These are phyloP conservation scores for Pyrenochaeta sp. DNA, from an alignment of 2,329 filamentous ascomycete genomes.

Conservation along the genomic window DNA sequence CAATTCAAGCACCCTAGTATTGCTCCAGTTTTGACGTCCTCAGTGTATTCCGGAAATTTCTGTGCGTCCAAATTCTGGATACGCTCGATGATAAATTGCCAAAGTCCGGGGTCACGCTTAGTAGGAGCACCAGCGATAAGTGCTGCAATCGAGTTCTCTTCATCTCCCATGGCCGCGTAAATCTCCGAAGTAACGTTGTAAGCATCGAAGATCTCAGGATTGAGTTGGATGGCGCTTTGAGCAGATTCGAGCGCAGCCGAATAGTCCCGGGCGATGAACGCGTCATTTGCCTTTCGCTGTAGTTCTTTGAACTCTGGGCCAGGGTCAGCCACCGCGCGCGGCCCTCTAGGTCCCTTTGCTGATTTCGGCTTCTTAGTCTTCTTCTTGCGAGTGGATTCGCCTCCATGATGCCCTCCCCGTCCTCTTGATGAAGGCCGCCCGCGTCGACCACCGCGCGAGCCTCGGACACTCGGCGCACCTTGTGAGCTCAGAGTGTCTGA, in stretches of 20 bases:
- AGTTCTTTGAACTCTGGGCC: constrained; percentile 74
- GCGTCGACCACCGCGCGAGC: constrained; percentile 27
- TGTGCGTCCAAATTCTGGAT: constrained; percentile 55
- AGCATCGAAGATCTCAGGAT: constrained; percentile 69
- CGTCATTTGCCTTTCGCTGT: constrained; percentile 71
- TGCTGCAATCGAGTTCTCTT: constrained; percentile 63
- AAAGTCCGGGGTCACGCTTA: constrained; percentile 63
- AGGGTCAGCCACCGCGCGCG: constrained; percentile 69
- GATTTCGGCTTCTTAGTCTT: constrained; percentile 34
- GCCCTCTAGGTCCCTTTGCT: constrained; percentile 47
- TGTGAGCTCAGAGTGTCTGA: constrained; percentile 1
- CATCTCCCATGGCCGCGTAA: constrained; percentile 62
- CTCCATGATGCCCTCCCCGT: constrained; percentile 28
- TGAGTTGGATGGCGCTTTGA: constrained; percentile 50
- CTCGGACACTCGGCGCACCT: constrained; percentile 17
- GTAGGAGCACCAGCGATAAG: constrained; percentile 66
- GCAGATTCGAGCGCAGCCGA: constrained; percentile 52
- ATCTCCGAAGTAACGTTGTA: constrained; percentile 68
- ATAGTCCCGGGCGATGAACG: constrained; percentile 69
- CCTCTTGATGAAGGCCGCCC: constrained; percentile 35
- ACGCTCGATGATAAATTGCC: constrained; percentile 64
- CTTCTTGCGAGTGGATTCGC: constrained; percentile 26
- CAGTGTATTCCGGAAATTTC: constrained; percentile 37
- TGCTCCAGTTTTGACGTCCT: constrained; percentile 35
- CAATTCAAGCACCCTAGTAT: constrained; percentile 48